phyloP scores from a whole-genome alignment of 2,329 filamentous ascomycete genomes.

The Sporothrix inflata region DNA sequence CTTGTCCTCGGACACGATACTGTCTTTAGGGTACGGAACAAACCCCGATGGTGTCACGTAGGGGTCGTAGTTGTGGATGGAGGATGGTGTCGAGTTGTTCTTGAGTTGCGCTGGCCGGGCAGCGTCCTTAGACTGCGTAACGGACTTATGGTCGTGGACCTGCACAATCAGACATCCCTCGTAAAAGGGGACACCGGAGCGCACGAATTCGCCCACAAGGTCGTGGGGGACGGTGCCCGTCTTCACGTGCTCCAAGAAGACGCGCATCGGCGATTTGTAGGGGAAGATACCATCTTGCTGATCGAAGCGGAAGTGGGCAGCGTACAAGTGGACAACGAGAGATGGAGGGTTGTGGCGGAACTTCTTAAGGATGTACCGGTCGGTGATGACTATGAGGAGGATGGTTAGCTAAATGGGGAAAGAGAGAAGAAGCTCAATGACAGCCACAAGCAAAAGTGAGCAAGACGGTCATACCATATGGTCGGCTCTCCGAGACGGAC shows the following conservation, averaged over 20 bases:
- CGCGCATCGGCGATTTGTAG: conserved; percentile 89
- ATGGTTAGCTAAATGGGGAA: not conserved
- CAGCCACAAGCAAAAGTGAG: not conserved
- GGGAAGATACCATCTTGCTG: conserved; percentile 89
- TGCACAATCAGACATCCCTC: conserved; percentile 95
- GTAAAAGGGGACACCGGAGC: conserved; percentile 78
- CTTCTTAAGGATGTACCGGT: conserved; percentile 80
- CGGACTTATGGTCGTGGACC: conserved; percentile 82
- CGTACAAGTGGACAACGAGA: conserved; percentile 81
- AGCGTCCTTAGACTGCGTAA: conserved; percentile 61
- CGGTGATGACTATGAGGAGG: conserved; percentile 64
- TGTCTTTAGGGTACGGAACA: conserved; percentile 70
- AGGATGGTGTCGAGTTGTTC: conserved; percentile 71
- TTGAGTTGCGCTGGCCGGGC: conserved; percentile 58
- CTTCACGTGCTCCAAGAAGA: conserved; percentile 76
- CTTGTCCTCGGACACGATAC: conserved; percentile 37
- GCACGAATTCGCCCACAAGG: conserved; percentile 76
- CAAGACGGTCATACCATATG: conserved; percentile 53
- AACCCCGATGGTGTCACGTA: conserved; percentile 89
- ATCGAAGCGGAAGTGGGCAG: conserved; percentile 88
- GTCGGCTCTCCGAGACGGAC: conserved; percentile 50
- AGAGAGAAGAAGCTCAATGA: not conserved
- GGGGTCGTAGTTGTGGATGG: conserved; percentile 89
- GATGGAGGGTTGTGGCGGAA: conserved; percentile 71
- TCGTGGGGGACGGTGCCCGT: conserved; percentile 84